Evolutionary conservation across 139 green algal species (phyloP), one percentile per base, ranked within the genome.

Genomic region (Micromonas pusilla): DNA sequence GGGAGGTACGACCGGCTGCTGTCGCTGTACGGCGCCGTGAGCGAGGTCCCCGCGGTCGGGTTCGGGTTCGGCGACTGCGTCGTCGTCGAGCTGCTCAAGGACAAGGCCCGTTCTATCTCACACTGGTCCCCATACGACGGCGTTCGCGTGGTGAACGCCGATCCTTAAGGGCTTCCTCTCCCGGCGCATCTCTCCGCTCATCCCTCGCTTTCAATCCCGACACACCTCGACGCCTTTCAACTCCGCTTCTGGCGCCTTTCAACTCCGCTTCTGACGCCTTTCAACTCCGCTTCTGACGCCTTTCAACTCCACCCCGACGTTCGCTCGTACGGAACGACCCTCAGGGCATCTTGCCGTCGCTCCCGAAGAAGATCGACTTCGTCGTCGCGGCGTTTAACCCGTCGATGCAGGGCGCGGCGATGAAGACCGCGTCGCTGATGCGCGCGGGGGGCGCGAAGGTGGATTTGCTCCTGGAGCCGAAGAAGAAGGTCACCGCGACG

Each of bases 31-130:
- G 83, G 83, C 33, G 36, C 63, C 4, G 25, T 52, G 62, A 52
- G 28, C 9, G 64, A 52, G 65, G 79, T 73, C 19, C 80, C 80
- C 30, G 81, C 78, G n/a, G 82, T 62, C 57, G 83, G 83, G 1
- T 87, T 87, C 73, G 83, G 83, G 52, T 87, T 87, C 66, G 83
- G 95, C 16, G 95, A 99, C 72, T 93, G 92, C 16, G 95, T 99
- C 26, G 97, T 99, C 72, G 85, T 97, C 32, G 95, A 99, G 87
- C 89, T 99, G 65, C 88, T 99, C 20, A 93, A 93, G 78, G 93
- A 98, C 23, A 75, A 75, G 30, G n/a, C n/a, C n/a, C n/a, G n/a
- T n/a, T n/a, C n/a, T n/a, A n/a, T n/a, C n/a, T n/a, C n/a, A n/a
- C n/a, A n/a, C n/a, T n/a, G n/a, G n/a, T n/a, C n/a, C n/a, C n/a